Conservation (phyloP, 1,139 yeast genomes). For the Nakaseomyces uthaithaninus region DNA sequence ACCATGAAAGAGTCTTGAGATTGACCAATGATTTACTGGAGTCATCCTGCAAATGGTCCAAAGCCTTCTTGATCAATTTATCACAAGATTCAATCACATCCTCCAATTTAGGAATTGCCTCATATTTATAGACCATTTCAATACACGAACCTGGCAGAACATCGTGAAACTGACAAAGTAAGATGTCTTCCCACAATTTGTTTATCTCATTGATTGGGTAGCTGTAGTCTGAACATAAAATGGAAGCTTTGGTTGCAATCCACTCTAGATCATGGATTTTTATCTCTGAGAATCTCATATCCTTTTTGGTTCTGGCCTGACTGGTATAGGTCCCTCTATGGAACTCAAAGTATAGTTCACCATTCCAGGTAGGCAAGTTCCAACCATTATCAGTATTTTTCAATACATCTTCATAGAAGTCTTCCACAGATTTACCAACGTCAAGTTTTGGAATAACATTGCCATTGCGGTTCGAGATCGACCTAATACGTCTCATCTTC, state of each 20-base stretch:
- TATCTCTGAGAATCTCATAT: slow-evolving; percentile 71
- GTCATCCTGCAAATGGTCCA: slow-evolving; percentile 34
- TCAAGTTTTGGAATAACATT: slow-evolving; percentile 69
- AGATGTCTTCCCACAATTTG: slow-evolving; percentile 76
- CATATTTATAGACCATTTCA: slow-evolving; percentile 86
- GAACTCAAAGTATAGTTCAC: slow-evolving; percentile 88
- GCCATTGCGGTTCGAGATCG: slow-evolving; percentile 75
- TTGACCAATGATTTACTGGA: slow-evolving; percentile 16
- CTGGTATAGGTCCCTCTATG: slow-evolving; percentile 96
- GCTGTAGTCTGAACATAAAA: slow-evolving; percentile 42
- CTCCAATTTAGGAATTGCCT: slow-evolving; percentile 74
- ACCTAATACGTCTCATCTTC: slow-evolving; percentile 83
- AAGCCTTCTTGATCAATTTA: slow-evolving; percentile 45
- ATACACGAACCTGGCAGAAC: slow-evolving; percentile 95
- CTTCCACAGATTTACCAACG: slow-evolving; percentile 61
- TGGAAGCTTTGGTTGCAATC: slow-evolving; percentile 67
- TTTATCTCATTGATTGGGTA: slow-evolving; percentile 68
- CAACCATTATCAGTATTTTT: slow-evolving; percentile 56
- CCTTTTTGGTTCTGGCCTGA: slow-evolving; percentile 76
- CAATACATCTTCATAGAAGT: slow-evolving; percentile 64
- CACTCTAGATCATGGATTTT: slow-evolving; percentile 79
- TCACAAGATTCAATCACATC: slow-evolving; percentile 48
- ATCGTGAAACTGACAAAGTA: slow-evolving; percentile 92
- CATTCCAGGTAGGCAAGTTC: slow-evolving; percentile 76
- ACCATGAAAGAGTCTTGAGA: slow-evolving; percentile 35